These are phyloP conservation scores for Ascoidea asiatica DNA, from an alignment of 805 yeast genomes.

Conservation along the genomic window DNA sequence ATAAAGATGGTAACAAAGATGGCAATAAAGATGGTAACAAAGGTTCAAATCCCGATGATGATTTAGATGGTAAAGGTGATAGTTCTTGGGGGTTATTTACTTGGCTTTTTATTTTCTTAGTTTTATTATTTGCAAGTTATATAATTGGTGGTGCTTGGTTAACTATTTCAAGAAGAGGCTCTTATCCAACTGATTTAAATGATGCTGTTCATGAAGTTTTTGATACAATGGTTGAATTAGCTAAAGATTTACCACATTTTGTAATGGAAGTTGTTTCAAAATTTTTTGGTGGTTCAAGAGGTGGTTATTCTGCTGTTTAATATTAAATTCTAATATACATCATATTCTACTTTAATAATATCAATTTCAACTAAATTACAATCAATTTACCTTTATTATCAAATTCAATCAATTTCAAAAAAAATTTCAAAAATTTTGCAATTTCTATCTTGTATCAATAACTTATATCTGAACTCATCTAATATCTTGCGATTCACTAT, in stretches of 20 bases:
- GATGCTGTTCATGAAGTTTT: constrained; percentile 62
- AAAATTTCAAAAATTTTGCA: no score
- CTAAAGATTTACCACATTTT: constrained; percentile 51
- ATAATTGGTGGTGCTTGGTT: constrained; percentile 66
- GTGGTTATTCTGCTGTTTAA: constrained; percentile 90
- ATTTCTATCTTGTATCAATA: no score
- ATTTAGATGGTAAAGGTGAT: constrained; percentile 17
- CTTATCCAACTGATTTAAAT: constrained; percentile 50
- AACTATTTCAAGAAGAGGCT: constrained; percentile 59
- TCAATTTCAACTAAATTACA: no score
- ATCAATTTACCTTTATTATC: no score
- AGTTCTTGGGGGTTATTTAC: constrained; percentile 69
- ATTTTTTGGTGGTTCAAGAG: constrained; percentile 56
- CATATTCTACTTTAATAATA: no score
- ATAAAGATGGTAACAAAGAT: constrained; percentile 12
- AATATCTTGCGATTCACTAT: no score
- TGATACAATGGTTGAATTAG: constrained; percentile 48
- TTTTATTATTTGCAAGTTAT: constrained; percentile 57
- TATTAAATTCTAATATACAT: background rate
- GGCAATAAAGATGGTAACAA: constrained; percentile 18
- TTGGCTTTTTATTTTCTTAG: constrained; percentile 65
- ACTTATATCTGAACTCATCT: no score
- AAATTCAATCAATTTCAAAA: no score
- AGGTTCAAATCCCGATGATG: constrained; percentile 14
- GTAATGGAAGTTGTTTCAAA: constrained; percentile 53